phyloP scores from a whole-genome alignment of 225 moss, liverwort and hornwort genomes.

The Anthoceros angustus region DNA sequence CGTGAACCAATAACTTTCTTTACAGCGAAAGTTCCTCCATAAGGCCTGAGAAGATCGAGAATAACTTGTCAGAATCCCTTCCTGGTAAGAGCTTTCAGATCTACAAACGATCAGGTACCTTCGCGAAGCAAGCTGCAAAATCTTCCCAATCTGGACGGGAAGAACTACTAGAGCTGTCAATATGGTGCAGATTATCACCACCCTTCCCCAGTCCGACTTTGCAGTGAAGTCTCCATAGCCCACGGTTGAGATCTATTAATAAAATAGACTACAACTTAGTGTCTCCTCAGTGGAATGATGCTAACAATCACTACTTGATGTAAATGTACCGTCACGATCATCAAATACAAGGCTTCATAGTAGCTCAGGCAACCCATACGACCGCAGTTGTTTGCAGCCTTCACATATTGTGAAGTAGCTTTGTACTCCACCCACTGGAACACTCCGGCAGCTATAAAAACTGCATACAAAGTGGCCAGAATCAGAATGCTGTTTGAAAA shows the following conservation, averaged over 20 bases:
- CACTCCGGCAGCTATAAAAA: slow-evolving; percentile 68
- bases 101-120: slow-evolving; percentile 26
- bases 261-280: background rate
- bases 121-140: slow-evolving; percentile 51
- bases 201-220: slow-evolving; percentile 37
- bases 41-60: slow-evolving; percentile 38
- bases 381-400: slow-evolving; percentile 24
- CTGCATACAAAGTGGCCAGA: slow-evolving; percentile 25
- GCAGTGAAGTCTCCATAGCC: slow-evolving; percentile 76
- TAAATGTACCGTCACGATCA: slow-evolving; percentile 59
- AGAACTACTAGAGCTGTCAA: slow-evolving; percentile 45
- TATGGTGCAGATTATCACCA: slow-evolving; percentile 46
- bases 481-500: background rate
- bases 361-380: slow-evolving; percentile 58
- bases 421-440: slow-evolving; percentile 76
- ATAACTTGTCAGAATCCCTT: background rate
- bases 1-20: slow-evolving; percentile 51
- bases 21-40: slow-evolving; percentile 59
- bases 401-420: slow-evolving; percentile 25
- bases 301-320: background rate
- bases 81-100: background rate
- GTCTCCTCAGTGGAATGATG: background rate
- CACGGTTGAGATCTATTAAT: slow-evolving; percentile 62
- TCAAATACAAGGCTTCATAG: slow-evolving; percentile 56
- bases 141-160: slow-evolving; percentile 66